Evolutionary conservation across 495 filamentous ascomycete species (phyloP), one percentile per base, ranked within the genome.

Genomic region (Penicillium silybi): DNA sequence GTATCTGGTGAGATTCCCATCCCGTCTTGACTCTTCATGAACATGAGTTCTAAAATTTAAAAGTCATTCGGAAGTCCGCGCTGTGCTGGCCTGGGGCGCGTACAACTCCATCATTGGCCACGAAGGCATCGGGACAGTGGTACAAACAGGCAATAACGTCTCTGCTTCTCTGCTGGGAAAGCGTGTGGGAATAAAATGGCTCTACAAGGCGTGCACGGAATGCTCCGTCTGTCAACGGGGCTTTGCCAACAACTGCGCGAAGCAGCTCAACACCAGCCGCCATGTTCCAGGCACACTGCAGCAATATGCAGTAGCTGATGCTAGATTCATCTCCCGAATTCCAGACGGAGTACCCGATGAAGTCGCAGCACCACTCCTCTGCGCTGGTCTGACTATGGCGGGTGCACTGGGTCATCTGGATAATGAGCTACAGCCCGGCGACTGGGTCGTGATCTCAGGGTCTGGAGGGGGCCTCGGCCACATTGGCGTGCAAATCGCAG

Each of bases 171-270:
- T 66, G 13, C 39, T 74, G 0, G 58, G 58, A 9, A 29, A 66
- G 25, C 66, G 70, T 0, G 70, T 68, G 1, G 70, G 70, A 1
- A 51, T 74, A 19, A 74, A 74, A 56, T 74, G 69, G 70, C 52
- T 74, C 8, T 65, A 64, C 16, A 67, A 59, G 19, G 63, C 68
- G 10, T 74, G 70, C 41, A 56, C 48, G 3, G 41, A 65, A 43
- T 74, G 69, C 48, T 77, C 73, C 2, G 65, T 66, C 42, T 72
- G 69, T 37, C 47, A 52, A 9, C 46, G 52, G 5, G 64, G 66
- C 0, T 54, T 62, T 19, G 46, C 42, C 15, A 56, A 71, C 4
- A 46, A 70, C 41, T 73, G 69, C 23, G 42, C 61, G 2, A 60
- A 68, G 3, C 69, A 74, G 54, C 43, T 65, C 3, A 71, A 74